These are phyloP conservation scores for Pelargonium citronellum DNA, from an alignment of 441 rosid species.

Conservation along the genomic window DNA sequence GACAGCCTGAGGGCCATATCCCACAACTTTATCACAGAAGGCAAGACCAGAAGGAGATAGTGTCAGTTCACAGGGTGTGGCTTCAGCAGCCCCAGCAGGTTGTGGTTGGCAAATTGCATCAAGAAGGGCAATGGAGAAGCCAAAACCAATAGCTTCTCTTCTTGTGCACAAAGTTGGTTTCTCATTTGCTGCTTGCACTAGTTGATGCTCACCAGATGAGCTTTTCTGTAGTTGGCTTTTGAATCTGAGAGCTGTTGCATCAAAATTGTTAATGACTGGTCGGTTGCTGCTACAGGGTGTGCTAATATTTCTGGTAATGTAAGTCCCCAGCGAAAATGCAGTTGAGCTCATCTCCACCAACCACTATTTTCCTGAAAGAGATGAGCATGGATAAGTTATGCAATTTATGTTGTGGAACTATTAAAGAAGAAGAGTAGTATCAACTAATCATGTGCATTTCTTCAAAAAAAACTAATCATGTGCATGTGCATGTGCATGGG, in stretches of 20 bases:
- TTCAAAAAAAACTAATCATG: no score
- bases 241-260: constrained; percentile 20
- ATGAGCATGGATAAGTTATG: neutral
- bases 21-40: constrained; percentile 71
- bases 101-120: constrained; percentile 28
- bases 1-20: constrained; percentile 63
- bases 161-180: constrained; percentile 26
- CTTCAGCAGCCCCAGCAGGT: constrained; percentile 33
- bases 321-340: constrained; percentile 43
- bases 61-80: constrained; percentile 50
- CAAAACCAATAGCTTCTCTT: constrained; percentile 54
- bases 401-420: neutral
- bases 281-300: constrained; percentile 13
- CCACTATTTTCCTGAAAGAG: constrained; percentile 16
- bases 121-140: constrained; percentile 29
- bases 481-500: no score
- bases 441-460: neutral
- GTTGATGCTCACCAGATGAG: constrained; percentile 14
- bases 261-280: constrained; percentile 13
- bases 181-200: constrained; percentile 13
- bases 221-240: constrained; percentile 21
- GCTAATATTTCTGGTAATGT: constrained; percentile 27
- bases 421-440: neutral
- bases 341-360: constrained; percentile 45
- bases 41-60: constrained; percentile 82